Evolutionary conservation across 495 filamentous ascomycete genomes (phyloP), one percentile per base, ranked within the genome.

Genomic region (Aspergillus steynii): DNA sequence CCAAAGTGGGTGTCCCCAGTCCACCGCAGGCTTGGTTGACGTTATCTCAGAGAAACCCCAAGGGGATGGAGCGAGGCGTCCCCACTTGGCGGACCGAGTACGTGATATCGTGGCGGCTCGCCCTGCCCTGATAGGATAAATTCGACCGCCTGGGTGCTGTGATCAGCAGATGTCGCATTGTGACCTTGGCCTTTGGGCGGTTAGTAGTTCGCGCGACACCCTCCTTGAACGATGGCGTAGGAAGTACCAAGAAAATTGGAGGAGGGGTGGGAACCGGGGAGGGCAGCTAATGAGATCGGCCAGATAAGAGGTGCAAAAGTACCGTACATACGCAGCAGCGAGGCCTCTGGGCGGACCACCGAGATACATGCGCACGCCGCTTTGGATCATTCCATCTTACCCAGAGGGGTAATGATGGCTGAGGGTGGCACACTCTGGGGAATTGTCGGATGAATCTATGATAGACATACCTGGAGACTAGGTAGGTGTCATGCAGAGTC

Each of bases 111-210:
- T 68, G 66, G 57, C 37, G 49, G 51, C 51, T 50, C 58, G 47
- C 27, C 28, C 46, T 26, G 54, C 46, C 50, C 45, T 69, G 63
- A 69, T 69, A 69, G 67, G 67, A 60, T 65, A 69, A 49, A 60
- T 37, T 64, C 61, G 59, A 57, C 29, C 37, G 34, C 8, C 26
- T n/a, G 29, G 45, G 14, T 49, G 51, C 55, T 56, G 51, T 55
- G 63, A 69, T 66, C 63, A 64, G 62, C 65, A 55, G 60, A 58
- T 61, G 46, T 55, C 53, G 60, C 59, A 61, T 57, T 53, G 53
- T 58, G 59, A 61, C 56, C 47, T 61, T 59, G 55, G 61, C 37
- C 37, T 42, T 15, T 42, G 37, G 37, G 37, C 37, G 37, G 37
- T 12, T 56, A 61, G 59, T 52, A 53, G 50, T 58, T 58, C 54